phyloP scores from a whole-genome alignment of 495 filamentous ascomycete species.

The Trichoderma gamsii region DNA sequence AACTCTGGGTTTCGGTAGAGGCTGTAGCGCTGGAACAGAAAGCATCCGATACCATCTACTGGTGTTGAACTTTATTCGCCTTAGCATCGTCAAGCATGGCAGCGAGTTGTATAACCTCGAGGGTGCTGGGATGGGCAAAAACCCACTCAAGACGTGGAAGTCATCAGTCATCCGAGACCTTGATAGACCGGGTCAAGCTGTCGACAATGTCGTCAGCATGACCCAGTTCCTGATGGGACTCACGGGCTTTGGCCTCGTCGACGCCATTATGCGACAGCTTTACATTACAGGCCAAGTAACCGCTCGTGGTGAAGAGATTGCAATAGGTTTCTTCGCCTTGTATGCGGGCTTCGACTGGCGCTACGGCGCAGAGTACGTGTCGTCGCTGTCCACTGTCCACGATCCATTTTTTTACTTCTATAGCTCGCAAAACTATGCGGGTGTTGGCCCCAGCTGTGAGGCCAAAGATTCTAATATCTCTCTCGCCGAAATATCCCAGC shows the following conservation, averaged over 20 bases:
- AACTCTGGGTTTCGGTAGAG: constrained; percentile 51
- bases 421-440: constrained; percentile 71
- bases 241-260: constrained; percentile 64
- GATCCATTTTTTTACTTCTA: constrained; percentile 68
- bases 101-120: constrained; percentile 50
- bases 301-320: constrained; percentile 66
- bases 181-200: constrained; percentile 28
- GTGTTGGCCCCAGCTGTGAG: constrained; percentile 68
- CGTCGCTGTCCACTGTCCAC: constrained; percentile 62
- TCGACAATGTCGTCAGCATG: constrained; percentile 33
- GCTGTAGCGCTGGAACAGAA: constrained; percentile 63
- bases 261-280: constrained; percentile 63
- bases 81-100: constrained; percentile 60
- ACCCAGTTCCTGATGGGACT: constrained; percentile 53
- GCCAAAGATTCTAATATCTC: constrained; percentile 63
- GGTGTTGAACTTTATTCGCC: constrained; percentile 71
- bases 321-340: constrained; percentile 63
- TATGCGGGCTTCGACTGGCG: constrained; percentile 71
- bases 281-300: constrained; percentile 66
- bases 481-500: constrained; percentile 62
- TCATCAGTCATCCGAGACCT: constrained; percentile 22
- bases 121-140: constrained; percentile 49
- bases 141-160: constrained; percentile 27
- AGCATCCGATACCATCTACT: constrained; percentile 62
- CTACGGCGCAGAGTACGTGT: constrained; percentile 73